Evolutionary conservation across 1,139 yeast species (phyloP).

Genomic region (Protomyces gravidus): DNA sequence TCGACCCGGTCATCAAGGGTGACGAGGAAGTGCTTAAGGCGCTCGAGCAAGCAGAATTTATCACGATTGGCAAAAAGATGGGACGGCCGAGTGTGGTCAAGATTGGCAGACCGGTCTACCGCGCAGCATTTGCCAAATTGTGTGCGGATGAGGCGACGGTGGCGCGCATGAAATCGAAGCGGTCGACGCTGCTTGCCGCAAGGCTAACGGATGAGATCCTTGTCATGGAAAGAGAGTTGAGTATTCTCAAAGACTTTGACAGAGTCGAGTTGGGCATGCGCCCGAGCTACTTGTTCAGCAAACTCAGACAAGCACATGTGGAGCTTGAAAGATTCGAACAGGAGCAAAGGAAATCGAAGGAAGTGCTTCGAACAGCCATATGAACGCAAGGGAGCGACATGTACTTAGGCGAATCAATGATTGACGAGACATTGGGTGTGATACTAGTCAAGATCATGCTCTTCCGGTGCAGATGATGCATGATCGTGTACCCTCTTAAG

Average conservation of each 20-base stretch:
- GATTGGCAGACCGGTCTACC: slow-evolving; percentile 81
- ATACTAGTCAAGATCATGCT: neutral
- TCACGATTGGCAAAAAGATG: slow-evolving; percentile 52
- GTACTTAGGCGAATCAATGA: too few relatives aligned
- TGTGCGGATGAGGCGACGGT: slow-evolving; percentile 55
- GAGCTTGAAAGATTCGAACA: neutral
- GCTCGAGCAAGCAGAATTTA: slow-evolving; percentile 73
- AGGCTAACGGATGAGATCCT: slow-evolving; percentile 4
- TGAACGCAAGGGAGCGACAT: neutral
- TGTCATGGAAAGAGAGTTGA: slow-evolving; percentile 28
- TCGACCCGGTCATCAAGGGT: slow-evolving; percentile 62
- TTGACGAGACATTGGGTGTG: too few relatives aligned
- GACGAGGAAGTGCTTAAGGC: slow-evolving; percentile 53
- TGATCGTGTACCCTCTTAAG: too few relatives aligned
- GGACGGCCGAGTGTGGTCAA: slow-evolving; percentile 59
- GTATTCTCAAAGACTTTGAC: slow-evolving; percentile 17
- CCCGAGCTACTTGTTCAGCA: slow-evolving; percentile 51
- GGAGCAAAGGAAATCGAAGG: neutral
- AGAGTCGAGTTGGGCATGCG: slow-evolving; percentile 5
- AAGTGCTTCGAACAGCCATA: neutral
- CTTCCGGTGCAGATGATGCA: neutral
- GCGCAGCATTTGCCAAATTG: slow-evolving; percentile 71
- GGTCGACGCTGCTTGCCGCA: slow-evolving; percentile 8
- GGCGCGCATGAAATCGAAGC: slow-evolving; percentile 56
- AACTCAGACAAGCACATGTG: slow-evolving; percentile 42